phyloP scores from a whole-genome alignment of 805 yeast genomes.

The Kregervanrija delftensis region DNA sequence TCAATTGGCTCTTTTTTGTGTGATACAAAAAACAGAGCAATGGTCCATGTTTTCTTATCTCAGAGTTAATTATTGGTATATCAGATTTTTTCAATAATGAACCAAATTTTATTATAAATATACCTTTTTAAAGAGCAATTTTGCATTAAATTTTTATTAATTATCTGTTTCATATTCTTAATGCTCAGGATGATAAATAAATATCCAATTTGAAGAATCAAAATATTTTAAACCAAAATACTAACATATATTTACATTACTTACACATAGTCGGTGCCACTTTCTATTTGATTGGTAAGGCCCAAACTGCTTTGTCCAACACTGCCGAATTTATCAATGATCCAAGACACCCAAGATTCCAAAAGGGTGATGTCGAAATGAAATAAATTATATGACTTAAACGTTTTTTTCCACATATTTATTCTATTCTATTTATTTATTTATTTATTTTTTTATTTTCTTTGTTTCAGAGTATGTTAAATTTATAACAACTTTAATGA shows the following conservation, averaged over 20 bases:
- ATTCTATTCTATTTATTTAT: conserved; percentile 1
- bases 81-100: too few species aligned
- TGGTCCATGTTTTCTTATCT: too few species aligned
- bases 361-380: conserved; percentile 27
- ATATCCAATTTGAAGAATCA: too few species aligned
- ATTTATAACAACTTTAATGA: conserved; percentile 1
- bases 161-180: too few species aligned
- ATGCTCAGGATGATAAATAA: too few species aligned
- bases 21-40: too few species aligned
- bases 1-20: too few species aligned
- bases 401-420: background rate
- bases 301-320: conserved; percentile 60
- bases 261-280: conserved; percentile 39
- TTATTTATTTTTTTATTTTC: conserved; percentile 1
- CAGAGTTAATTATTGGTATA: too few species aligned
- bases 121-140: too few species aligned
- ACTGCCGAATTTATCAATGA: conserved; percentile 82
- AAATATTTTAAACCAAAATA: background rate
- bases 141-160: too few species aligned
- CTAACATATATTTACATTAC: background rate
- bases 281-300: conserved; percentile 64
- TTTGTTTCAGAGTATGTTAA: conserved; percentile 4
- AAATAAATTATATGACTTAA: conserved; percentile 16
- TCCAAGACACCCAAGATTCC: conserved; percentile 93
- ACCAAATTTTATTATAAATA: too few species aligned